Evolutionary conservation across 352 stramenopile species (phyloP).

Genomic region (Vaucheria bursata): DNA sequence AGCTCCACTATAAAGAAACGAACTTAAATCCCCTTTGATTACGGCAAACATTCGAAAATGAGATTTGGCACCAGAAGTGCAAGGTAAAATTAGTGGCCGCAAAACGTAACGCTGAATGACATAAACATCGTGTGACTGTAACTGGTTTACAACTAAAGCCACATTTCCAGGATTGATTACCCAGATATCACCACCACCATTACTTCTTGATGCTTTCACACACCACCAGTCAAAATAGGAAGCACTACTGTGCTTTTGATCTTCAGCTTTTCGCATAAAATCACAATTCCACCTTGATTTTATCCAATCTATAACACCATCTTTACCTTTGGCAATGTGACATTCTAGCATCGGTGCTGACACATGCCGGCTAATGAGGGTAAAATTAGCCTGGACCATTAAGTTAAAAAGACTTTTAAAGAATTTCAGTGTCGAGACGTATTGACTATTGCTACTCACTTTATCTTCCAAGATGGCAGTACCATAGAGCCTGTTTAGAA

Average conservation of each 20-base stretch:
- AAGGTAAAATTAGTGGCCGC: conserved; percentile 33
- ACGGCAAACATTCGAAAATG: conserved; percentile 45
- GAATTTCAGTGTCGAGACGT: not conserved
- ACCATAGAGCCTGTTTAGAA: conserved; percentile 43
- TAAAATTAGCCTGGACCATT: conserved; percentile 34
- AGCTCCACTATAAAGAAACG: conserved; percentile 38
- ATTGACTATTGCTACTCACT: conserved; percentile 4
- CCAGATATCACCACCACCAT: conserved; percentile 47
- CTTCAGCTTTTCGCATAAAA: not conserved
- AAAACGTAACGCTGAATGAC: conserved; percentile 39
- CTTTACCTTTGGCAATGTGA: conserved; percentile 22
- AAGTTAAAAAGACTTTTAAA: not conserved
- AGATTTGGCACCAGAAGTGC: conserved; percentile 36
- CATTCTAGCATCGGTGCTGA: conserved; percentile 16
- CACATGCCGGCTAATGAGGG: conserved; percentile 37
- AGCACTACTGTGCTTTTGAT: not conserved
- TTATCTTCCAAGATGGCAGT: conserved; percentile 13
- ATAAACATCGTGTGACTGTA: not conserved
- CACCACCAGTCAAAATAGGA: conserved; percentile 44
- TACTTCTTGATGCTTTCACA: conserved; percentile 45
- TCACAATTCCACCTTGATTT: not conserved
- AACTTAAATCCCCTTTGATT: conserved; percentile 20
- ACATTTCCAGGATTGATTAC: conserved; percentile 38
- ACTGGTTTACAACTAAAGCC: not conserved
- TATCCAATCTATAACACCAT: conserved; percentile 30